Evolutionary conservation across 2,329 filamentous ascomycete species (phyloP).

Genomic region (Paecilomyces niveus): DNA sequence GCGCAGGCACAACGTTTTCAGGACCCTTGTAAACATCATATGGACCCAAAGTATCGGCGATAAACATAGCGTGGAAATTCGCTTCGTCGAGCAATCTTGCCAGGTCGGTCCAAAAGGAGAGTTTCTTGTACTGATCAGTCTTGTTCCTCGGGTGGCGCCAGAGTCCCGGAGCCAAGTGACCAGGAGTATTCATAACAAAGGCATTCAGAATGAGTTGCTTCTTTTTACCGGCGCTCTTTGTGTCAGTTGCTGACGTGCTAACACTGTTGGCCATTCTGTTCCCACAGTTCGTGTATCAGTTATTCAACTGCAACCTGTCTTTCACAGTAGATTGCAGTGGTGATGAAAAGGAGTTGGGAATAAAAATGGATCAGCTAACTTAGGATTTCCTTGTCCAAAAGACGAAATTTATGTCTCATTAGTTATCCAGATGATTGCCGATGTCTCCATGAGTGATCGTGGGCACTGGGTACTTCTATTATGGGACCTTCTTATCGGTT

Average conservation of each 20-base stretch:
- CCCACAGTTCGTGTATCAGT: background rate
- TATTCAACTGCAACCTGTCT: background rate
- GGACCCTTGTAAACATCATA: conserved; percentile 42
- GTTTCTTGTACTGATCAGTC: background rate
- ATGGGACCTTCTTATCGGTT: background rate
- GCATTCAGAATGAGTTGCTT: background rate
- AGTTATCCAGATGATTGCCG: background rate
- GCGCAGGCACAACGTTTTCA: conserved; percentile 29
- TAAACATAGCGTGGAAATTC: conserved; percentile 46
- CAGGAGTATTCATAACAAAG: background rate
- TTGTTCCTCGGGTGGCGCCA: background rate
- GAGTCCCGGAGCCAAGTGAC: background rate
- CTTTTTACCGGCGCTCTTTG: background rate
- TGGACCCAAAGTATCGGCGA: conserved; percentile 43
- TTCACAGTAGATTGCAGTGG: background rate
- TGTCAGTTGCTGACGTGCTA: background rate
- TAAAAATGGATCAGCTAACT: background rate
- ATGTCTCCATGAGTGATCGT: background rate
- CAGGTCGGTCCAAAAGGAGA: background rate
- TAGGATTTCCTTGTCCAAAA: background rate
- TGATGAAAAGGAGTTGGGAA: background rate
- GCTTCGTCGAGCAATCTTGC: conserved; percentile 42
- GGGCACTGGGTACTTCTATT: background rate
- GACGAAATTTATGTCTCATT: background rate
- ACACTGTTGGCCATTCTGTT: background rate